A percentile compares a stretch with the other conserved stretches of the same genome.
These are phyloP conservation scores for Globisporangium cylindrosporum DNA, from an alignment of 352 stramenopile species.

Conservation along the genomic window DNA sequence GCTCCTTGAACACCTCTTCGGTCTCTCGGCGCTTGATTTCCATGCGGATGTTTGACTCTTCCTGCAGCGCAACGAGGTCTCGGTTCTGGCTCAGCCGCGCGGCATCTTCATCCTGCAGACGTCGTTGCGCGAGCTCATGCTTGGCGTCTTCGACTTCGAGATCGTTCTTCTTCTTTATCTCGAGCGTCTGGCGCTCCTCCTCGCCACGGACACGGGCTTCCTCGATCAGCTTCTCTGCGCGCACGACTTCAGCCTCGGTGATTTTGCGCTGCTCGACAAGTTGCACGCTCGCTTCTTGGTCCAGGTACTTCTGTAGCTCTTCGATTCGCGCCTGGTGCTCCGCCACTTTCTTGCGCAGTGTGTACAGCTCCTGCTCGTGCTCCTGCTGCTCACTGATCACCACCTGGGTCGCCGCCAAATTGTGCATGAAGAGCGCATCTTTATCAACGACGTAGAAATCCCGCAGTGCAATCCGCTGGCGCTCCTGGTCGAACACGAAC, in stretches of 20 bases:
- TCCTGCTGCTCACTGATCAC: conserved; percentile 48
- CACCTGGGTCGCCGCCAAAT: conserved; percentile 85
- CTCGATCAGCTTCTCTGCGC: conserved; percentile 40
- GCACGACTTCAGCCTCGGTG: conserved; percentile 33
- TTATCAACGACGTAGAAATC: conserved; percentile 89
- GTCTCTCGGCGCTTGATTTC: conserved; percentile 59
- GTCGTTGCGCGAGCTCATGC: conserved; percentile 46
- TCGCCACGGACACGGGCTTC: conserved; percentile 33
- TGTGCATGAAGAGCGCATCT: conserved; percentile 91
- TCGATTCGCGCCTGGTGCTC: conserved; percentile 34
- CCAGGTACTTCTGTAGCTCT: conserved; percentile 49
- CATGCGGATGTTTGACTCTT: conserved; percentile 53
- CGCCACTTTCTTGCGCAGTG: conserved; percentile 20
- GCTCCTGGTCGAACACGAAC: conserved; percentile 46
- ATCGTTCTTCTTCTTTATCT: conserved; percentile 42
- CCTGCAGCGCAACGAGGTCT: conserved; percentile 57
- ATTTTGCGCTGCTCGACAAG: conserved; percentile 63
- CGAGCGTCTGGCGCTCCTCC: conserved; percentile 55
- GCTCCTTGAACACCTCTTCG: conserved; percentile 56
- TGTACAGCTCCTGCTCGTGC: conserved; percentile 36
- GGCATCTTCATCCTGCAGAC: conserved; percentile 41
- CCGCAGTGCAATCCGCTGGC: conserved; percentile 61
- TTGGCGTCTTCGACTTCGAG: conserved; percentile 47
- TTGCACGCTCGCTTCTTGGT: conserved; percentile 61
- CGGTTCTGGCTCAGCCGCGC: conserved; percentile 49